Evolutionary conservation across 768 basidiomycete species (phyloP).

Genomic region (Xerocomus spinulosus): DNA sequence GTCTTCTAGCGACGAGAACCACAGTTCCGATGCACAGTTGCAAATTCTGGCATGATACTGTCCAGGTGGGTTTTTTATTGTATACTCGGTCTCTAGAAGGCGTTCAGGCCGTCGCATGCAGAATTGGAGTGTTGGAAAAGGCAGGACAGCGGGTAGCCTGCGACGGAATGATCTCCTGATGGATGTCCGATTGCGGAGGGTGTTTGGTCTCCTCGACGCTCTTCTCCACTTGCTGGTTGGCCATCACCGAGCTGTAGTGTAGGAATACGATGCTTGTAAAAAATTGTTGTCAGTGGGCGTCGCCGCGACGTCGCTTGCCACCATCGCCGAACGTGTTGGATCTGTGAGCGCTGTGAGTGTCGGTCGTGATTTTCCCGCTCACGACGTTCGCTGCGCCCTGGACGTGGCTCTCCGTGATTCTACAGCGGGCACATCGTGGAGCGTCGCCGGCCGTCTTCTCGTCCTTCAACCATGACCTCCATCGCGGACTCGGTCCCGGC

Average conservation of each 20-base stretch:
- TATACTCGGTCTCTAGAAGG: background rate
- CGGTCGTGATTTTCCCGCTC: slow-evolving; percentile 17
- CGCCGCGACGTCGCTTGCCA: slow-evolving; percentile 23
- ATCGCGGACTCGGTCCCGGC: slow-evolving; percentile 58
- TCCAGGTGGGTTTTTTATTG: slow-evolving; percentile 8
- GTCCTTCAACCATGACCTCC: slow-evolving; percentile 55
- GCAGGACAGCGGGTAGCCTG: background rate
- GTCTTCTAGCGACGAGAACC: slow-evolving; percentile 5
- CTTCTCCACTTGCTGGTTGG: background rate
- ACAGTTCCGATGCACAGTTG: slow-evolving; percentile 1
- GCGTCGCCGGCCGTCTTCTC: slow-evolving; percentile 21
- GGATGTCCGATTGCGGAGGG: slow-evolving; percentile 5
- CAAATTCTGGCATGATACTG: slow-evolving; percentile 7
- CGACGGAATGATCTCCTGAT: slow-evolving; percentile 9
- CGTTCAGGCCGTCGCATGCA: background rate
- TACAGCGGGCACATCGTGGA: slow-evolving; percentile 14
- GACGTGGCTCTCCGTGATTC: slow-evolving; percentile 16
- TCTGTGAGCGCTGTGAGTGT: slow-evolving; percentile 19
- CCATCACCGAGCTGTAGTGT: no score
- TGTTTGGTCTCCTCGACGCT: background rate
- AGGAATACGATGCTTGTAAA: slow-evolving; percentile 16
- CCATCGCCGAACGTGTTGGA: slow-evolving; percentile 10
- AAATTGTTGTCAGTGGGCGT: slow-evolving; percentile 22
- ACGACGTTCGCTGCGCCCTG: slow-evolving; percentile 19
- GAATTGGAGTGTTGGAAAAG: background rate